Evolutionary conservation across 2,329 filamentous ascomycete species (phyloP).

Genomic region (Botrytis pseudocinerea): DNA sequence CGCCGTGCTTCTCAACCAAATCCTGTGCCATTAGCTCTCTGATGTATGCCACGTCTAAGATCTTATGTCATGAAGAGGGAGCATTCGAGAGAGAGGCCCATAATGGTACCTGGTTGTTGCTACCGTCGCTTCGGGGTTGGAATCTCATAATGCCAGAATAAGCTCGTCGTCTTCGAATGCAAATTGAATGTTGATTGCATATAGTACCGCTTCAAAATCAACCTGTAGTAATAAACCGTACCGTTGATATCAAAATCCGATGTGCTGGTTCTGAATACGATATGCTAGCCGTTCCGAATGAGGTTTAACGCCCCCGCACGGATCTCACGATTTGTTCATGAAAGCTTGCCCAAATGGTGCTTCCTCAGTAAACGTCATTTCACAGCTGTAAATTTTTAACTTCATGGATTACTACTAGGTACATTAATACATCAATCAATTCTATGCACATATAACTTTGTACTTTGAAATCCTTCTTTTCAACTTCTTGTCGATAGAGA

Average conservation of each 20-base stretch:
- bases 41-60: neutral
- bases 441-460: conserved; percentile 1
- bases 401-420: neutral
- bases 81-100: neutral
- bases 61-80: neutral
- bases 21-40: neutral
- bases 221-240: neutral
- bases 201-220: neutral
- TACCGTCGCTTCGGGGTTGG: neutral
- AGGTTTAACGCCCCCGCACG: neutral
- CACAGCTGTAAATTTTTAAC: conserved; percentile 8
- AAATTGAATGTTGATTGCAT: neutral
- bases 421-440: conserved; percentile 1
- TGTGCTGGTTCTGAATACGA: neutral
- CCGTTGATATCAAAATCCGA: neutral
- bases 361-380: conserved; percentile 21
- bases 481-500: neutral
- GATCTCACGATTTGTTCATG: conserved; percentile 5
- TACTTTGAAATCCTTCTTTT: neutral
- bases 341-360: conserved; percentile 13
- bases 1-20: neutral
- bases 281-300: neutral
- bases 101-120: neutral
- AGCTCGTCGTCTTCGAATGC: neutral
- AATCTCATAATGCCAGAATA: neutral